Conservation (phyloP, 495 filamentous ascomycete genomes). For the Lepidopterella palustris region DNA sequence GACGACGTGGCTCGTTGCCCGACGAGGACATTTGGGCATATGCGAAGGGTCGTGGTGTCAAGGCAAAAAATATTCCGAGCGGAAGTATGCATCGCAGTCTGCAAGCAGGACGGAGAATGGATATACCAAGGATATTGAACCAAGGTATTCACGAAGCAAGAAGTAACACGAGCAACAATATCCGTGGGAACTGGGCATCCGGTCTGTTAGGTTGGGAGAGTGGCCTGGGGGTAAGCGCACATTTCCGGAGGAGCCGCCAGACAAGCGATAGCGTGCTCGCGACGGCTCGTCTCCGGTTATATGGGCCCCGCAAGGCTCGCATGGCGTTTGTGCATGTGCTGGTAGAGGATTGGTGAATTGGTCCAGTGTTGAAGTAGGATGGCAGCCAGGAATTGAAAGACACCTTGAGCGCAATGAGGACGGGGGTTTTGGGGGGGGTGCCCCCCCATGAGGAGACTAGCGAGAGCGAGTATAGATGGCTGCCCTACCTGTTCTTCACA, state of each 20-base stretch:
- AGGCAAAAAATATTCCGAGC: conserved; percentile 7
- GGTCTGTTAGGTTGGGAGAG: too few relatives aligned
- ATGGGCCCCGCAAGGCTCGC: conserved; percentile 6
- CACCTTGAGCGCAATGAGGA: too few relatives aligned
- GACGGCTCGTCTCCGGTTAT: conserved; percentile 17
- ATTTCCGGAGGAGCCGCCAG: conserved; percentile 14
- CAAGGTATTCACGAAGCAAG: too few relatives aligned
- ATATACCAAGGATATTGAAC: too few relatives aligned
- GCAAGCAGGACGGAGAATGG: background rate
- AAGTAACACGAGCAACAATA: conserved; percentile 2
- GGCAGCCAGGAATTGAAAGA: too few relatives aligned
- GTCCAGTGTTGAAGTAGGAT: too few relatives aligned
- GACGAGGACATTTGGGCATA: background rate
- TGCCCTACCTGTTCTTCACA: too few relatives aligned
- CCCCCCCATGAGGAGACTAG: too few relatives aligned
- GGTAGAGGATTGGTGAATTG: background rate
- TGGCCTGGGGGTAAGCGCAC: background rate
- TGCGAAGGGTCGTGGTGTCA: background rate
- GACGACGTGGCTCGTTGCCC: background rate
- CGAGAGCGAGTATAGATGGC: too few relatives aligned
- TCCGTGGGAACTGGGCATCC: too few relatives aligned
- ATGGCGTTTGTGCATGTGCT: background rate
- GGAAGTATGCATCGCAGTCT: conserved; percentile 6
- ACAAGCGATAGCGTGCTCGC: conserved; percentile 8
- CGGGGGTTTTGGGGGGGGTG: too few relatives aligned